Conservation (phyloP, 164 flowering plant genomes). For the Berberis vulgaris region DNA sequence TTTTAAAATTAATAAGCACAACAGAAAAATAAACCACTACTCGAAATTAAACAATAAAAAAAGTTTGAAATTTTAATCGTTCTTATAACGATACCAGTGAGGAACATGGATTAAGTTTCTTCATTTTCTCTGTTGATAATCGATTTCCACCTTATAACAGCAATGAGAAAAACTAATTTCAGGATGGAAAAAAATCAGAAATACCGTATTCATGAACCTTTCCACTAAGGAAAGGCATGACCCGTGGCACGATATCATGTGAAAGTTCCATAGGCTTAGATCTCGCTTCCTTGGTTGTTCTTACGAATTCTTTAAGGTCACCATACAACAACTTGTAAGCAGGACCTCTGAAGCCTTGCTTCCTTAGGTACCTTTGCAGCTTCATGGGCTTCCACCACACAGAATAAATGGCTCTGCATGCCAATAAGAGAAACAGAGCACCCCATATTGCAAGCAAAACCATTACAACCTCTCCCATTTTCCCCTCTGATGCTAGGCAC, state of each 20-base stretch:
- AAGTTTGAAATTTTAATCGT: too few species aligned
- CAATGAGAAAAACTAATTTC: too few species aligned
- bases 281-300: constrained; percentile 13
- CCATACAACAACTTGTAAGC: constrained; percentile 24
- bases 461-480: background rate
- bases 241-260: constrained; percentile 19
- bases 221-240: constrained; percentile 14
- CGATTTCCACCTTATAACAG: too few species aligned
- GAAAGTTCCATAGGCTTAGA: constrained; percentile 24
- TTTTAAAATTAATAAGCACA: too few species aligned
- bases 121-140: too few species aligned
- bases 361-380: constrained; percentile 21
- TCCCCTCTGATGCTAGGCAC: too few species aligned
- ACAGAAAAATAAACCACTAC: too few species aligned
- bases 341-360: constrained; percentile 27
- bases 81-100: too few species aligned
- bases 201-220: constrained; percentile 22
- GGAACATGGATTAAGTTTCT: too few species aligned
- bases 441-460: background rate
- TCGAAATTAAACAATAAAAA: too few species aligned
- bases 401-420: constrained; percentile 25
- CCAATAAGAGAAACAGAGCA: constrained; percentile 8
- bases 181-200: background rate
- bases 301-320: constrained; percentile 16
- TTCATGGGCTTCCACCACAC: constrained; percentile 32